These are phyloP conservation scores for Anastatica hierochuntica DNA, from an alignment of 345 rosid species.

Conservation along the genomic window DNA sequence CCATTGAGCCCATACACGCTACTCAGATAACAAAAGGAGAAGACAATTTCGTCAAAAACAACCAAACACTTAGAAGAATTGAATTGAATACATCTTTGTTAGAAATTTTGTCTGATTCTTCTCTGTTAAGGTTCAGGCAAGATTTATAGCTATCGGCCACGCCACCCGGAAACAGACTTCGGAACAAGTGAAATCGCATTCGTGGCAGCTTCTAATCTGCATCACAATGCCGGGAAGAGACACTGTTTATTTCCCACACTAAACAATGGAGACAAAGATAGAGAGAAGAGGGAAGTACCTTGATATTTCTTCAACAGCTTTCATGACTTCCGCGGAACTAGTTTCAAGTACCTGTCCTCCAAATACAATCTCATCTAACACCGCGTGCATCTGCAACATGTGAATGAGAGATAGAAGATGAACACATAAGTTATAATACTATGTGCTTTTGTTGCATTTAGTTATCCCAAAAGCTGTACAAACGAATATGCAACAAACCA, in stretches of 20 bases:
- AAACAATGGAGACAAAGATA: neutral
- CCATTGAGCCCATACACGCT: no score
- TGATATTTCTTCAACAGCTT: slow-evolving; percentile 78
- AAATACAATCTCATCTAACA: slow-evolving; percentile 74
- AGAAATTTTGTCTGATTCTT: no score
- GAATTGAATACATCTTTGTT: no score
- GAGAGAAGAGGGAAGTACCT: slow-evolving; percentile 33
- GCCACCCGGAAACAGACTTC: no score
- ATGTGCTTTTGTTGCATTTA: no score
- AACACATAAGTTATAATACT: no score
- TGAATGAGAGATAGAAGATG: neutral
- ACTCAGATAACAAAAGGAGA: no score
- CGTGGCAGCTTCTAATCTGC: neutral
- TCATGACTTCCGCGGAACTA: slow-evolving; percentile 69
- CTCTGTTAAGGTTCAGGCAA: no score
- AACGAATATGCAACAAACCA: neutral
- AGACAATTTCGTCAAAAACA: no score
- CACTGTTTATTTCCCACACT: neutral
- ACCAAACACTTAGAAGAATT: no score
- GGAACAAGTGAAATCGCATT: no score
- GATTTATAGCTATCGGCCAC: no score
- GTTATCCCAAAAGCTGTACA: neutral
- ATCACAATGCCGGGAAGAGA: neutral
- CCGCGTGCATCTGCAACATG: slow-evolving; percentile 61
- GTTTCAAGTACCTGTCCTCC: slow-evolving; percentile 97